phyloP scores from a whole-genome alignment of 192 early-diverging fungal species.

The Phlyctochytrium planicorne region DNA sequence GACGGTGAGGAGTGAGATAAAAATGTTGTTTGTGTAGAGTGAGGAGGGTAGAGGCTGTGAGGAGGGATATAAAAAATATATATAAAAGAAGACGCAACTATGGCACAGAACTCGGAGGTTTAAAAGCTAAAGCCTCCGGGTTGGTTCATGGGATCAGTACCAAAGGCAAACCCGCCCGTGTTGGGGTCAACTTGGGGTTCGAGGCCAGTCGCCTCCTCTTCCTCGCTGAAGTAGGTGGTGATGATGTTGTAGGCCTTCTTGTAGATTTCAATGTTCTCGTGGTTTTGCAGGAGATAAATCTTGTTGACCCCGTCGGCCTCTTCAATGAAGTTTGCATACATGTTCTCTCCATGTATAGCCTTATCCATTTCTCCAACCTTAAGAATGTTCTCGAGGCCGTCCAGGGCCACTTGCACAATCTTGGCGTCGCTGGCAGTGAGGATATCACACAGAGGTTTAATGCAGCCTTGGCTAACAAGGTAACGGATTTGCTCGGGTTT shows the following conservation, averaged over 20 bases:
- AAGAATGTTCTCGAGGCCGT: conserved; percentile 96
- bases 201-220: conserved; percentile 67
- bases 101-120: not conserved
- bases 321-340: conserved; percentile 88
- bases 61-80: no score
- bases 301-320: conserved; percentile 94
- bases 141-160: conserved; percentile 31
- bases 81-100: conserved; percentile 5
- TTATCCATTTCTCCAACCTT: conserved; percentile 92
- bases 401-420: conserved; percentile 95
- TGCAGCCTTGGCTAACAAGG: conserved; percentile 88
- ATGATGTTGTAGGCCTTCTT: conserved; percentile 94
- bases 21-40: no score
- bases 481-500: conserved; percentile 92
- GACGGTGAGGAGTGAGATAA: no score
- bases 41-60: no score
- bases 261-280: conserved; percentile 96
- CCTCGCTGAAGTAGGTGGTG: conserved; percentile 91
- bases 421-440: conserved; percentile 89
- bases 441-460: conserved; percentile 94
- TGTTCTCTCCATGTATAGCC: conserved; percentile 68
- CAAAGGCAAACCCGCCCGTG: conserved; percentile 76
- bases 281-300: conserved; percentile 90
- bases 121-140: conserved; percentile 23
- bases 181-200: conserved; percentile 71